phyloP scores from a whole-genome alignment of 768 basidiomycete species.

The Russula griseocarnosa region DNA sequence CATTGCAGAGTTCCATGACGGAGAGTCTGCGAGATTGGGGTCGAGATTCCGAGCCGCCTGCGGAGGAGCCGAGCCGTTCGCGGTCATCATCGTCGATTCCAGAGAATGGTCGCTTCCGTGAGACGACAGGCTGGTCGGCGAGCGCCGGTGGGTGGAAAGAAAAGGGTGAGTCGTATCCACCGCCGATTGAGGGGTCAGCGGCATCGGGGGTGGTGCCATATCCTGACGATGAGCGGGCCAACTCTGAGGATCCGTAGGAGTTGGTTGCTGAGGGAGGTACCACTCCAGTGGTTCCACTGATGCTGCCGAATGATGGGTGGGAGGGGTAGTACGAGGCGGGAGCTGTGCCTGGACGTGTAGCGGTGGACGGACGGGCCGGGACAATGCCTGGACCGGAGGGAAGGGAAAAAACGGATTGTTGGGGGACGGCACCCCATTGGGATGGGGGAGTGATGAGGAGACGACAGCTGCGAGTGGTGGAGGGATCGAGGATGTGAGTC shows the following conservation, averaged over 20 bases:
- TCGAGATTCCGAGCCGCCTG: slow-evolving; percentile 64
- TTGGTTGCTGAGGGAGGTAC: slow-evolving; percentile 31
- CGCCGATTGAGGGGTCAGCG: slow-evolving; percentile 34
- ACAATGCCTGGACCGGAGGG: slow-evolving; percentile 51
- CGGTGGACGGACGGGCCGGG: slow-evolving; percentile 52
- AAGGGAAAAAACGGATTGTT: slow-evolving; percentile 53
- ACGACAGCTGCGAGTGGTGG: slow-evolving; percentile 73
- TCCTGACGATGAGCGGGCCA: slow-evolving; percentile 32
- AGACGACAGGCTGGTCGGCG: slow-evolving; percentile 40
- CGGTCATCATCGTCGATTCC: slow-evolving; percentile 52
- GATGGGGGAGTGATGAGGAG: slow-evolving; percentile 55
- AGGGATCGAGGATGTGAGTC: slow-evolving; percentile 46
- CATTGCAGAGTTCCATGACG: slow-evolving; percentile 89
- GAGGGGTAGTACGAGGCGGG: slow-evolving; percentile 58
- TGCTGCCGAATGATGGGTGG: slow-evolving; percentile 42
- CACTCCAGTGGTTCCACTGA: slow-evolving; percentile 46
- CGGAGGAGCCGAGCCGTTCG: slow-evolving; percentile 38
- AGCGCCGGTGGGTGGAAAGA: slow-evolving; percentile 68
- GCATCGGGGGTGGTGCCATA: slow-evolving; percentile 34
- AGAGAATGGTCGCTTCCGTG: slow-evolving; percentile 60
- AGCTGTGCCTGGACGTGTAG: slow-evolving; percentile 66
- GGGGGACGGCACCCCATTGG: slow-evolving; percentile 31
- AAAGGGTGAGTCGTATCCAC: slow-evolving; percentile 61
- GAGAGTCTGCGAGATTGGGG: slow-evolving; percentile 76
- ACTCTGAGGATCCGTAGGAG: slow-evolving; percentile 39